Percentiles rank a stretch among this genome's conserved stretches.
Conservation (phyloP, 306 rosid genomes). For the Dryas alaskensis region DNA sequence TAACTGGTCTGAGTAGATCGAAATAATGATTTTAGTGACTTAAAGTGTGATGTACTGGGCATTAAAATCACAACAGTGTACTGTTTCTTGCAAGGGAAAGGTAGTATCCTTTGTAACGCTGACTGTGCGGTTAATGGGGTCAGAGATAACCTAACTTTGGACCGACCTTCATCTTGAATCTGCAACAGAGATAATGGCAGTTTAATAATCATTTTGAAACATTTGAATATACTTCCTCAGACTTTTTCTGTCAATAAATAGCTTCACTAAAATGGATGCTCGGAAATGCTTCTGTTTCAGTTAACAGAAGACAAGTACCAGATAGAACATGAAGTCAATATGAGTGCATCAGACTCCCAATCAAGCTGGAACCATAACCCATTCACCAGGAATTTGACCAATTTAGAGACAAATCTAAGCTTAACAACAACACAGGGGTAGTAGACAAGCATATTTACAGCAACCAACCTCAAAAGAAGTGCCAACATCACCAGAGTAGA, state of each 20-base stretch:
- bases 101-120: constrained; percentile 72
- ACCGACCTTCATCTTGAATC: constrained; percentile 80
- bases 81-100: constrained; percentile 80
- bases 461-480: constrained; percentile 72
- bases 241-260: background rate
- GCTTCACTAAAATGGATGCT: background rate
- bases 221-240: background rate
- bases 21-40: constrained; percentile 56
- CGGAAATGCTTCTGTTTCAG: background rate
- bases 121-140: constrained; percentile 60
- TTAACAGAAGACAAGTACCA: background rate
- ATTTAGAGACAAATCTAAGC: background rate
- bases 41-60: constrained; percentile 62
- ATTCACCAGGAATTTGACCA: background rate
- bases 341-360: background rate
- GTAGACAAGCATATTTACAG: constrained; percentile 13
- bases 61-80: constrained; percentile 78
- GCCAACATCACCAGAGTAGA: constrained; percentile 75
- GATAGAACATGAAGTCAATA: too few relatives aligned
- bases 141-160: constrained; percentile 60
- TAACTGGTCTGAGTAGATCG: constrained; percentile 35
- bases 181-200: constrained; percentile 29
- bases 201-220: background rate
- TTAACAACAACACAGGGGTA: background rate
- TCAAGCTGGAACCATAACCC: background rate